Conservation (phyloP, 257 asterid species). For the Cinchona pubescens region DNA sequence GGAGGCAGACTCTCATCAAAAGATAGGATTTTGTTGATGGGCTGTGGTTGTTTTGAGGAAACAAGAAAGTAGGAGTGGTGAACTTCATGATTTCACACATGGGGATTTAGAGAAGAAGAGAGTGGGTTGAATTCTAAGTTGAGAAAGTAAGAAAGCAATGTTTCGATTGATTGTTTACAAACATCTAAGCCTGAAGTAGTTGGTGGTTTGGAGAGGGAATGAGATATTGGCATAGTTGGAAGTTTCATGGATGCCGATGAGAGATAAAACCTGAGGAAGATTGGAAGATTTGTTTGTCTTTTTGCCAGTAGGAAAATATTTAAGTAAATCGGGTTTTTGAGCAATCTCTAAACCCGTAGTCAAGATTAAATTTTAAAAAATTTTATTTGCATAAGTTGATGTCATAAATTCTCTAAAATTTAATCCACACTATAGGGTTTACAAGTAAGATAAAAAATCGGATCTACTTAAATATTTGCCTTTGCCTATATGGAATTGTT, state of each 20-base stretch:
- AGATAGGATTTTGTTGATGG: constrained; percentile 23
- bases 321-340: no score
- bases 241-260: constrained; percentile 46
- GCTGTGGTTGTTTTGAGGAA: constrained; percentile 24
- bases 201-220: constrained; percentile 20
- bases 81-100: constrained; percentile 21
- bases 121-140: constrained; percentile 12
- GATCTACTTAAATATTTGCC: no score
- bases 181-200: constrained; percentile 11
- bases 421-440: no score
- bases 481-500: no score
- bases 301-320: no score
- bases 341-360: no score
- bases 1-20: not conserved
- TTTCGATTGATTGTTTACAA: constrained; percentile 2
- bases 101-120: constrained; percentile 24
- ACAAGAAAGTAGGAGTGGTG: constrained; percentile 18
- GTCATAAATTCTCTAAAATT: no score
- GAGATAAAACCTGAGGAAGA: not conserved
- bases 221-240: constrained; percentile 30
- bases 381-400: no score
- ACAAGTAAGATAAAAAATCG: no score
- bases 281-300: not conserved
- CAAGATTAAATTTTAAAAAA: no score
- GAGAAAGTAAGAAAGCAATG: constrained; percentile 15